Percentiles rank a stretch among this genome's conserved stretches.
These are phyloP conservation scores for Nannizzia gypsea DNA, from an alignment of 2,329 filamentous ascomycete species.

Conservation along the genomic window DNA sequence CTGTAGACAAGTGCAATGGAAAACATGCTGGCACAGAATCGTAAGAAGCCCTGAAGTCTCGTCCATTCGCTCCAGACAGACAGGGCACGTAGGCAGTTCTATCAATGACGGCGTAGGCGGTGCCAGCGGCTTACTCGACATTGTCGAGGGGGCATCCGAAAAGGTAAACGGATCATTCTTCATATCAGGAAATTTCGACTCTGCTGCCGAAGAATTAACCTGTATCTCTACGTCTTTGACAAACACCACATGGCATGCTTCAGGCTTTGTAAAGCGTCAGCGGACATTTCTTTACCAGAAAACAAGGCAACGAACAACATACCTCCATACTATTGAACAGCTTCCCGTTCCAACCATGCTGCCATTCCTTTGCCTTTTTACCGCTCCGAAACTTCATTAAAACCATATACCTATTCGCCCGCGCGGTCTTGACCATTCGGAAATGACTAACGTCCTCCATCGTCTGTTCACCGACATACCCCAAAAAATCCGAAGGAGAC, in stretches of 20 bases:
- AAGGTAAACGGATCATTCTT: conserved; percentile 52
- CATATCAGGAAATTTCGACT: conserved; percentile 47
- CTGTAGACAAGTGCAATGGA: conserved; percentile 89
- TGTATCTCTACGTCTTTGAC: conserved; percentile 77
- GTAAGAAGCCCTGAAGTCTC: conserved; percentile 91
- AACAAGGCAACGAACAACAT: conserved; percentile 18
- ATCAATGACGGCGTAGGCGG: conserved; percentile 73
- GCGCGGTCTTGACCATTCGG: conserved; percentile 79
- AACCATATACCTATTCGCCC: conserved; percentile 86
- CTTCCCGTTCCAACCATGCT: conserved; percentile 79
- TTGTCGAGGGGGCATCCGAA: conserved; percentile 25
- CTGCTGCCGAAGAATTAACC: conserved; percentile 26
- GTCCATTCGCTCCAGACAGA: conserved; percentile 96
- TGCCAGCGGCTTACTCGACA: conserved; percentile 51
- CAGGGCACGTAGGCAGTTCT: conserved; percentile 88
- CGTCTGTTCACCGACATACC: conserved; percentile 81
- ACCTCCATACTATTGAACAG: conserved; percentile 88
- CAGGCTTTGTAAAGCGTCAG: conserved; percentile 45
- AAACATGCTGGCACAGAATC: conserved; percentile 93
- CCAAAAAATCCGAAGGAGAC: conserved; percentile 78
- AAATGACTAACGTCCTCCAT: conserved; percentile 83
- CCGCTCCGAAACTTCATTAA: conserved; percentile 82
- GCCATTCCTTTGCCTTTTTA: conserved; percentile 65
- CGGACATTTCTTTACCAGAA: conserved; percentile 9
- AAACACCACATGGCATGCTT: conserved; percentile 90